Conservation (phyloP, 129 eudicot species). For the Flaveria bidentis region DNA sequence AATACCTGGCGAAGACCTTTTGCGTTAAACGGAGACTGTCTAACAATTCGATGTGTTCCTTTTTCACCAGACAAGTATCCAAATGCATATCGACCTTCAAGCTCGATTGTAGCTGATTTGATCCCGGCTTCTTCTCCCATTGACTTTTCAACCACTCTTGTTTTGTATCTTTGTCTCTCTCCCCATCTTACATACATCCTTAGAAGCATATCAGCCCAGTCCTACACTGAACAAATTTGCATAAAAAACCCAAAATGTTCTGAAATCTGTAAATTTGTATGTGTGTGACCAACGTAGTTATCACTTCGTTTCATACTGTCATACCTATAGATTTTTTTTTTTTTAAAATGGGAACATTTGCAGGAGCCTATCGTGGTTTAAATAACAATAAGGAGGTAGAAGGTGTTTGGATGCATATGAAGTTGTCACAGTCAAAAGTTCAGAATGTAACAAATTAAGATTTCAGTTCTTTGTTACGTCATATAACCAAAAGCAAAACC, state of each 20-base stretch:
- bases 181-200: slow-evolving; percentile 99
- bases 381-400: not conserved
- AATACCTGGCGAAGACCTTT: slow-evolving; percentile 98
- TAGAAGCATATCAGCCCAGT: slow-evolving; percentile 99
- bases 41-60: slow-evolving; percentile 90
- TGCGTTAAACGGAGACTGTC: slow-evolving; percentile 91
- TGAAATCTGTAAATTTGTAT: too few species aligned
- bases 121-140: slow-evolving; percentile 98
- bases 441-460: not conserved
- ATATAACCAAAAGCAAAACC: too few species aligned
- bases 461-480: not conserved
- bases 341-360: not conserved
- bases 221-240: slow-evolving; percentile 78
- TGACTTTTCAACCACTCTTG: slow-evolving; percentile 88
- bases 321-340: too few species aligned
- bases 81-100: slow-evolving; percentile 91
- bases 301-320: too few species aligned
- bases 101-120: slow-evolving; percentile 86
- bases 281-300: too few species aligned
- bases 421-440: not conserved
- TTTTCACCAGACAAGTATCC: slow-evolving; percentile 95
- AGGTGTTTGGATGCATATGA: too few species aligned
- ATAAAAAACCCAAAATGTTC: slow-evolving; percentile 24
- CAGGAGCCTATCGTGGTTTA: not conserved
- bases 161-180: slow-evolving; percentile 83